phyloP scores from a whole-genome alignment of 1,284 basidiomycete species.

The Microbotryum violaceum region DNA sequence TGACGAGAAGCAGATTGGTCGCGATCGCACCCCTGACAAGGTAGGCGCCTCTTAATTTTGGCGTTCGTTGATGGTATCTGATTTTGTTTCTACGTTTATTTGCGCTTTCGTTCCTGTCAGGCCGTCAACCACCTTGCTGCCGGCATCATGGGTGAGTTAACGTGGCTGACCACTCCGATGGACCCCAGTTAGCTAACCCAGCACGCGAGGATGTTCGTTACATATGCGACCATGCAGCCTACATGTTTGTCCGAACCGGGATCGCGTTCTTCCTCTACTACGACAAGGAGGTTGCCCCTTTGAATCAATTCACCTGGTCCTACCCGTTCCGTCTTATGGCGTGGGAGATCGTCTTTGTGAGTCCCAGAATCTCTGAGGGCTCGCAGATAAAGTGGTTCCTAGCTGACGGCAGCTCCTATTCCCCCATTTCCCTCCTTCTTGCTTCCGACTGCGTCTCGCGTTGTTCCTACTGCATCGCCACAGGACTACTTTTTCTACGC shows the following conservation, averaged over 20 bases:
- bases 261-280: slow-evolving; percentile 13
- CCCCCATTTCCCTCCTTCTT: no score
- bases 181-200: not conserved
- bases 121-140: not conserved
- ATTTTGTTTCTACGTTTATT: not conserved
- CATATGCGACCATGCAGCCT: not conserved
- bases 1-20: slow-evolving; percentile 1
- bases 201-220: no score
- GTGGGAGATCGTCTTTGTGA: slow-evolving; percentile 20
- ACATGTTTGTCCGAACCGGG: slow-evolving; percentile 18
- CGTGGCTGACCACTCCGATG: no score
- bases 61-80: no score
- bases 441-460: no score
- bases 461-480: not conserved
- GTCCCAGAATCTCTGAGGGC: not conserved
- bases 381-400: no score
- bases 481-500: slow-evolving; percentile 7
- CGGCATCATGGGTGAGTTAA: slow-evolving; percentile 8
- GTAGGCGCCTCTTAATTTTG: not conserved
- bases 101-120: not conserved
- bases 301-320: slow-evolving; percentile 2
- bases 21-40: slow-evolving; percentile 2
- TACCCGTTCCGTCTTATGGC: slow-evolving; percentile 13
- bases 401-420: no score
- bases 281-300: slow-evolving; percentile 4